Conservation (phyloP, 2,329 filamentous ascomycete genomes). For the Xylaria sp. region DNA sequence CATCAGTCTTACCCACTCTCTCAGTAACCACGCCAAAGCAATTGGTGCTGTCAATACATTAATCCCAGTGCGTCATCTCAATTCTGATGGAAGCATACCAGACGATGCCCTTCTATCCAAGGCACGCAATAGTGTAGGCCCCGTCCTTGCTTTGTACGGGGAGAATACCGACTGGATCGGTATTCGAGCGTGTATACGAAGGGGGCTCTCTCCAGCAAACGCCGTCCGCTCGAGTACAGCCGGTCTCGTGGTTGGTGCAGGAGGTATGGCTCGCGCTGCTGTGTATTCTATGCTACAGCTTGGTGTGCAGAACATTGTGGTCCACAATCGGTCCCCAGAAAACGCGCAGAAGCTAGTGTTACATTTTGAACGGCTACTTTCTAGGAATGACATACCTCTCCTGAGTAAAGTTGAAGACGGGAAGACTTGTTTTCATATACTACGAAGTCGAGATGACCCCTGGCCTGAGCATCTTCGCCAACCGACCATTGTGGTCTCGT, state of each 20-base stretch:
- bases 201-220: slow-evolving; percentile 78
- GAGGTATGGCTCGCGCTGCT: slow-evolving; percentile 81
- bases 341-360: slow-evolving; percentile 74
- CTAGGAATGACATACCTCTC: slow-evolving; percentile 56
- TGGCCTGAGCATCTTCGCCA: slow-evolving; percentile 73
- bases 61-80: slow-evolving; percentile 73
- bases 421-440: slow-evolving; percentile 65
- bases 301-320: slow-evolving; percentile 79
- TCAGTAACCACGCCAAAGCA: slow-evolving; percentile 77
- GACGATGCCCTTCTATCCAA: slow-evolving; percentile 63
- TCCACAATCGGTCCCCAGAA: slow-evolving; percentile 76
- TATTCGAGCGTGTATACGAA: slow-evolving; percentile 76
- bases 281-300: slow-evolving; percentile 83
- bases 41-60: slow-evolving; percentile 83
- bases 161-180: slow-evolving; percentile 88
- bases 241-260: slow-evolving; percentile 72
- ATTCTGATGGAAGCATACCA: slow-evolving; percentile 67
- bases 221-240: slow-evolving; percentile 66
- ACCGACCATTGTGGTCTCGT: slow-evolving; percentile 80
- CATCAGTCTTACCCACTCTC: slow-evolving; percentile 73
- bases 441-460: slow-evolving; percentile 66
- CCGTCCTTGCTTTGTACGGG: slow-evolving; percentile 76
- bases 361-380: slow-evolving; percentile 73
- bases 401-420: slow-evolving; percentile 56
- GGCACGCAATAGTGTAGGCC: slow-evolving; percentile 72